phyloP scores from a whole-genome alignment of 345 rosid species.

The Rhodamnia rubescens region DNA sequence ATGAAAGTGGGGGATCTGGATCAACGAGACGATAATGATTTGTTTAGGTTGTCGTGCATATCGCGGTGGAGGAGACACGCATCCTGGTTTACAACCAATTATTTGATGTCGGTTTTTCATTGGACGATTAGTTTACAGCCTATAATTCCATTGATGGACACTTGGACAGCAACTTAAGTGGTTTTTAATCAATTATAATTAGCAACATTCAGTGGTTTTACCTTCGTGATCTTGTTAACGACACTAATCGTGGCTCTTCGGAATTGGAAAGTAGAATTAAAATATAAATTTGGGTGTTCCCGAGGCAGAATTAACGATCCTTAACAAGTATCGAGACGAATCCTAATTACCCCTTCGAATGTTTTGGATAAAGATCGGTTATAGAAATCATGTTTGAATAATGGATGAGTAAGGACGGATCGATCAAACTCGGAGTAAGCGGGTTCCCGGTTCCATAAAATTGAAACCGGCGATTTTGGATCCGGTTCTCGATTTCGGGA shows the following conservation, averaged over 20 bases:
- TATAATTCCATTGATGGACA: neutral
- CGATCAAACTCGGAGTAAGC: too few species aligned
- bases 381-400: neutral
- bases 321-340: fast-evolving
- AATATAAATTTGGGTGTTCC: neutral
- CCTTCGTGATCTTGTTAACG: neutral
- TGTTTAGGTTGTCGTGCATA: neutral
- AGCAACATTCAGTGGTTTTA: neutral
- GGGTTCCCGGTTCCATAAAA: too few species aligned
- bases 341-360: neutral
- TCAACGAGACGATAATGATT: neutral
- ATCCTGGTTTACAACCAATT: neutral
- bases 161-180: too few species aligned
- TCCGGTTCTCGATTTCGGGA: too few species aligned
- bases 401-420: too few species aligned
- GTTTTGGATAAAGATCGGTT: neutral
- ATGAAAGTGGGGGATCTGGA: neutral
- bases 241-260: neutral
- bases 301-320: neutral
- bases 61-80: neutral
- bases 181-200: too few species aligned
- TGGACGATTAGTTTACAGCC: neutral
- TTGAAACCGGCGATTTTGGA: too few species aligned
- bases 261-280: too few species aligned
- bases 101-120: neutral